Evolutionary conservation across 805 yeast genomes (phyloP).

Genomic region (Teunomyces stri): DNA sequence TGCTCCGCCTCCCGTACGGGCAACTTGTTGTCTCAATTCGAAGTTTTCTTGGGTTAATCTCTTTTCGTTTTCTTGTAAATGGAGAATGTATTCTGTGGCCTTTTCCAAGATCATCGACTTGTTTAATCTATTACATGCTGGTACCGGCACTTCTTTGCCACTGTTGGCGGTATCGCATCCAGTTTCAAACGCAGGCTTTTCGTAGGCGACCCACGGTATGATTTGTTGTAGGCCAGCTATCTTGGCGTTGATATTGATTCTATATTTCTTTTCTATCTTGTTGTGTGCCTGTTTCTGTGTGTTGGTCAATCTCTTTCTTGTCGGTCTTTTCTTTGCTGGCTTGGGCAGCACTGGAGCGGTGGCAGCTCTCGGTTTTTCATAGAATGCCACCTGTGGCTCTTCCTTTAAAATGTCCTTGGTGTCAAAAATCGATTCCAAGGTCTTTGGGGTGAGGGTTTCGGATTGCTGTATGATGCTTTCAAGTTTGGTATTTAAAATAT

Average conservation of each 20-base stretch:
- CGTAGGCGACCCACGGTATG: slow-evolving; percentile 65
- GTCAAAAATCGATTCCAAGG: slow-evolving; percentile 27
- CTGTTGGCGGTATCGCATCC: slow-evolving; percentile 10
- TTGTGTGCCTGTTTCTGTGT: slow-evolving; percentile 71
- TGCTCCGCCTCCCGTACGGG: slow-evolving; percentile 3
- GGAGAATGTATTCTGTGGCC: slow-evolving; percentile 60
- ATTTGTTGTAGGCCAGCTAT: slow-evolving; percentile 65
- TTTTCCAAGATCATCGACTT: slow-evolving; percentile 67
- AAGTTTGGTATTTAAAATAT: slow-evolving; percentile 16
- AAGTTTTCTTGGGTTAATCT: neutral
- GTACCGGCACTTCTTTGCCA: slow-evolving; percentile 9
- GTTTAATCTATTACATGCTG: slow-evolving; percentile 43
- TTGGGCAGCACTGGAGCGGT: slow-evolving; percentile 1
- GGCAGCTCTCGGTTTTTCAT: neutral
- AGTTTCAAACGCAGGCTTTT: slow-evolving; percentile 60
- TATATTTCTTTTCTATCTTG: slow-evolving; percentile 66
- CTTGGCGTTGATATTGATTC: slow-evolving; percentile 70
- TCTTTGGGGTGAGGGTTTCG: slow-evolving; percentile 20
- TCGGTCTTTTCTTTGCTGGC: slow-evolving; percentile 13
- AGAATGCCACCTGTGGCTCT: neutral
- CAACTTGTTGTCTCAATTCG: slow-evolving; percentile 1
- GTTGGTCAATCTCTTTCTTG: slow-evolving; percentile 53
- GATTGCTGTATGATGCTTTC: slow-evolving; percentile 13
- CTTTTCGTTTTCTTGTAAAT: slow-evolving; percentile 41
- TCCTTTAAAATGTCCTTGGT: slow-evolving; percentile 23